Evolutionary conservation across 2,329 filamentous ascomycete species (phyloP).

Genomic region (Neofusicoccum ribis): DNA sequence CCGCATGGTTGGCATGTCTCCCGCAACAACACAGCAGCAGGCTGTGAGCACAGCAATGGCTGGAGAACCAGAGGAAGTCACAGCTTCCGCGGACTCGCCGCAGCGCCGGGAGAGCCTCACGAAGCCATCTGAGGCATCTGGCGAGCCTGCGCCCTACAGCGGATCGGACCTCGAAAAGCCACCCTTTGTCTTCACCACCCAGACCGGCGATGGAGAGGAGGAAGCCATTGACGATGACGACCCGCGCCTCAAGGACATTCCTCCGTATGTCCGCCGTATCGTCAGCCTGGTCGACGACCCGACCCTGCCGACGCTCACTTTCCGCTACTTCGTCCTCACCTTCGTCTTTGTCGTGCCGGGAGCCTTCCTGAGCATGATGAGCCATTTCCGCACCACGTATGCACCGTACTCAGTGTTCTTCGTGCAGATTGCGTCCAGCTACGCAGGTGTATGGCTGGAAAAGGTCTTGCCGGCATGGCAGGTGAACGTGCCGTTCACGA

Average conservation of each 20-base stretch:
- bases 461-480: slow-evolving; percentile 51
- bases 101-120: no score
- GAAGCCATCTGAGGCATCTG: no score
- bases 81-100: no score
- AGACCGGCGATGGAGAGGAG: slow-evolving; percentile 22
- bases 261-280: slow-evolving; percentile 56
- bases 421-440: slow-evolving; percentile 60
- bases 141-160: not conserved
- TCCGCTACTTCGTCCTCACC: slow-evolving; percentile 59
- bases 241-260: slow-evolving; percentile 53
- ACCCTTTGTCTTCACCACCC: not conserved
- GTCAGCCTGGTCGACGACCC: slow-evolving; percentile 61
- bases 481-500: slow-evolving; percentile 50
- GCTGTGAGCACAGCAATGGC: no score
- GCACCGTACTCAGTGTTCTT: slow-evolving; percentile 63
- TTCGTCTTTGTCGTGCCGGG: slow-evolving; percentile 58
- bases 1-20: no score
- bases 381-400: slow-evolving; percentile 58
- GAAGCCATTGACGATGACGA: slow-evolving; percentile 32
- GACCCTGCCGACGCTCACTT: slow-evolving; percentile 57
- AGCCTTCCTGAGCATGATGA: slow-evolving; percentile 59
- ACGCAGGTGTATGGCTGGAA: slow-evolving; percentile 55
- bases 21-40: no score
- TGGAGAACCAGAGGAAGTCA: no score
- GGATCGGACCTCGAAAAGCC: not conserved